Evolutionary conservation across 2,329 filamentous ascomycete genomes (phyloP), one percentile per base, ranked within the genome.

Genomic region (Penicillium sp.): DNA sequence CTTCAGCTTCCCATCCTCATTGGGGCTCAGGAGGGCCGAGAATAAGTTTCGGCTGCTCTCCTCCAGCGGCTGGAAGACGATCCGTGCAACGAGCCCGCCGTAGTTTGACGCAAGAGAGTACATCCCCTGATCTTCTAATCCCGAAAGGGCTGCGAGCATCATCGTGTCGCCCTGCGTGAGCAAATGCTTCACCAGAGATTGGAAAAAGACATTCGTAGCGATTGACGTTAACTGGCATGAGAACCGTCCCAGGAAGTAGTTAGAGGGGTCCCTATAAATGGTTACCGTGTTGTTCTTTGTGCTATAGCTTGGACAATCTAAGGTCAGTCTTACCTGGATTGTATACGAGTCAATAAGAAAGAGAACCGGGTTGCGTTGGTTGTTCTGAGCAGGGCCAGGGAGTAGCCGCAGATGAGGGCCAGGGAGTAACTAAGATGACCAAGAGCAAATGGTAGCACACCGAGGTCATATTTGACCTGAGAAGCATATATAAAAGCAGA

Each of bases 91-190:
- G 0, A 99, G 83, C 2, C 92, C 90, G 22, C 94, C 94, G 71
- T 94, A 99, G 73, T 97, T 99, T 66, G 91, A 91, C 50, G 93
- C 94, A 5, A 99, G 82, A 0, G 92, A 91, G 69, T 97, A 99
- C 35, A 91, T 86, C 14, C 94, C 94, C 76, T 97, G 94, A 5
- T 92, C 88, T 40, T 85, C 80, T 1, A 94, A 83, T 0, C 86
- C 86, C 7, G 92, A 88, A 55, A 97, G 80, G 12, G 87, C 77
- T 16, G 89, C 88, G 60, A 99, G 88, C 47, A 97, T 85, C 63
- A 97, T 84, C 1, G 91, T 91, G 75, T 99, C 94, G 57, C 93
- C 94, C 75, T 97, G 91, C 0, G 94, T 97, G 50, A 99, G 83
- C 50, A 97, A 71, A 71, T 97, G 93, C 74, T 99, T 99, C 67